phyloP scores from a whole-genome alignment of 805 yeast species.

The Starmerella sirachaensis region DNA sequence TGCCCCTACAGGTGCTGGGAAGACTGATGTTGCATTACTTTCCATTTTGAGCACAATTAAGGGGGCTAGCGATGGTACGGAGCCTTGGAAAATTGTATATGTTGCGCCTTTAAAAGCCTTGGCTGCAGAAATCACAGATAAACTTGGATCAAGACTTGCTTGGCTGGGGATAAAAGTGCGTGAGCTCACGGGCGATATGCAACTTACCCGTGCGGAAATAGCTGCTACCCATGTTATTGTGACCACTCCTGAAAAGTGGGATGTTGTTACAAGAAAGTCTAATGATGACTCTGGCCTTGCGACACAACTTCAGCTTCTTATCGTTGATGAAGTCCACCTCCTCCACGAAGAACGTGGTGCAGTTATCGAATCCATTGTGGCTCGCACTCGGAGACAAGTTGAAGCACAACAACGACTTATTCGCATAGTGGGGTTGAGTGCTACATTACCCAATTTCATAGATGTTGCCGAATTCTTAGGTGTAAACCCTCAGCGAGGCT shows the following conservation, averaged over 20 bases:
- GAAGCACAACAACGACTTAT: constrained; percentile 91
- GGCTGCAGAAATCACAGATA: constrained; percentile 94
- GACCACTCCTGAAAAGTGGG: constrained; percentile 96
- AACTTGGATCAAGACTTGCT: constrained; percentile 59
- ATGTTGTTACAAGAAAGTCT: constrained; percentile 88
- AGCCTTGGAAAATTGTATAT: constrained; percentile 79
- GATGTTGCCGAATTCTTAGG: constrained; percentile 86
- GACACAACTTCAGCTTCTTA: constrained; percentile 68
- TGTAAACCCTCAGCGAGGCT: constrained; percentile 81
- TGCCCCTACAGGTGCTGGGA: constrained; percentile 98
- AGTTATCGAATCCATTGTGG: constrained; percentile 88
- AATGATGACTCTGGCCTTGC: constrained; percentile 79
- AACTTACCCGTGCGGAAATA: constrained; percentile 68
- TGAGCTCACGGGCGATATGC: constrained; percentile 94
- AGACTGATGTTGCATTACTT: constrained; percentile 81
- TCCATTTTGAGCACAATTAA: constrained; percentile 68
- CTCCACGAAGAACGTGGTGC: constrained; percentile 97
- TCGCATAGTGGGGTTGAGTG: constrained; percentile 85
- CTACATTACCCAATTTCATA: constrained; percentile 79
- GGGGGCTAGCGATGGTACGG: constrained; percentile 34
- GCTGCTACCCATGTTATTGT: constrained; percentile 75
- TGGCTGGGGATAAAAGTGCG: constrained; percentile 82
- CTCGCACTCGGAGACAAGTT: constrained; percentile 87
- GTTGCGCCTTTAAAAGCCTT: constrained; percentile 89
- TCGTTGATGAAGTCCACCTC: constrained; percentile 93